Conservation (phyloP, 2,329 filamentous ascomycete species). For the Microsporum canis region DNA sequence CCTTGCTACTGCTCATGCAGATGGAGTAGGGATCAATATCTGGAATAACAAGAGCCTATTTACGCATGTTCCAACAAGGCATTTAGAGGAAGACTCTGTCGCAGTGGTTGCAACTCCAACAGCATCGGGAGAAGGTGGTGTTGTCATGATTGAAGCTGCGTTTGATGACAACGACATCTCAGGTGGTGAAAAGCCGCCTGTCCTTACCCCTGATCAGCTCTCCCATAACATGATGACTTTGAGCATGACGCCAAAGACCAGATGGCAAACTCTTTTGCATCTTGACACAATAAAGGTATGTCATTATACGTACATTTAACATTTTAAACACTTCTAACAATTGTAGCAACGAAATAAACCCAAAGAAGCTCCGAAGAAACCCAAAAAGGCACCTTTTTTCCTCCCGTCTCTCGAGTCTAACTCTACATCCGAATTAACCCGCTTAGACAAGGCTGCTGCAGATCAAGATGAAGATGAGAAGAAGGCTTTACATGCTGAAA, state of each 20-base stretch:
- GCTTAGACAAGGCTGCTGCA: conserved; percentile 20
- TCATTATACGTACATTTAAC: not conserved
- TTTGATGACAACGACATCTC: conserved; percentile 48
- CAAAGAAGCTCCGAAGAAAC: conserved; percentile 77
- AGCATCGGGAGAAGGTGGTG: conserved; percentile 69
- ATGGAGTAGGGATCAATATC: conserved; percentile 75
- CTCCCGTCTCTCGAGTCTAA: conserved; percentile 44
- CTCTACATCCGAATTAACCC: conserved; percentile 17
- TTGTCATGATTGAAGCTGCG: conserved; percentile 63
- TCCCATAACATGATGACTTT: conserved; percentile 74
- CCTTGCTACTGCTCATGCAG: conserved; percentile 76
- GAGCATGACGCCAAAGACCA: conserved; percentile 75
- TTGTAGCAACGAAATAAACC: conserved; percentile 78
- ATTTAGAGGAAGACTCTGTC: conserved; percentile 69
- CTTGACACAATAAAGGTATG: conserved; percentile 65
- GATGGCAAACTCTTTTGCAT: conserved; percentile 90
- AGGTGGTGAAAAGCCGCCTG: conserved; percentile 41
- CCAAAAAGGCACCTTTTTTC: conserved; percentile 94
- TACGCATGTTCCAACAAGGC: conserved; percentile 72
- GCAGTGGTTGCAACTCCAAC: conserved; percentile 56
- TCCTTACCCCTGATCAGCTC: conserved; percentile 60
- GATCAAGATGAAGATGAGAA: conserved; percentile 20
- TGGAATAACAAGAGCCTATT: conserved; percentile 95
- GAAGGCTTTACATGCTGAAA: conserved; percentile 36
- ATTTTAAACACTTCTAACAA: not conserved